Conservation (phyloP, 257 asterid genomes). For the Solanum clarkiae region DNA sequence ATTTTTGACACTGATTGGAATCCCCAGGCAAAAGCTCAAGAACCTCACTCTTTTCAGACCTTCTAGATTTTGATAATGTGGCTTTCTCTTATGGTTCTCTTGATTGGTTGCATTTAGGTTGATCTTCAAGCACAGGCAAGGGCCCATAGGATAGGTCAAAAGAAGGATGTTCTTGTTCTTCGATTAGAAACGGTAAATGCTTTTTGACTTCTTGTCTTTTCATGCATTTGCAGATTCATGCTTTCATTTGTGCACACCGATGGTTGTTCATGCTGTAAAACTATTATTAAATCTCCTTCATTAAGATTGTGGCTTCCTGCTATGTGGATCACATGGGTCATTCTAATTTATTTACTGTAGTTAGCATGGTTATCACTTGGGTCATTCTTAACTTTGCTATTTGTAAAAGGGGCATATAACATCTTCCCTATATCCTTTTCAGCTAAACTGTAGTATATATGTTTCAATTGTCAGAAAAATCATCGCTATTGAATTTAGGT, state of each 20-base stretch:
- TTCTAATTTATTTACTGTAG: background rate
- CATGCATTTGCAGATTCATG: background rate
- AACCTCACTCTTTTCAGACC: background rate
- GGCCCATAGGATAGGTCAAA: slow-evolving; percentile 99
- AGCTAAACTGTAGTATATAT: background rate
- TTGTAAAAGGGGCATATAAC: slow-evolving; percentile 56
- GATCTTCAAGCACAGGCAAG: slow-evolving; percentile 99
- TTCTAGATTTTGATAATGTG: background rate
- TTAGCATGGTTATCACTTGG: background rate
- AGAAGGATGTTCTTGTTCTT: slow-evolving; percentile 96
- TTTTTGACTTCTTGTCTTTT: background rate
- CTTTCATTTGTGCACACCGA: background rate
- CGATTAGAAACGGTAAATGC: slow-evolving; percentile 85
- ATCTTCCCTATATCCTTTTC: background rate
- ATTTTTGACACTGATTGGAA: slow-evolving; percentile 99
- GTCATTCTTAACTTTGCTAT: slow-evolving; percentile 40
- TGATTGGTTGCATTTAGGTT: slow-evolving; percentile 48
- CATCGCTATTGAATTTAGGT: background rate
- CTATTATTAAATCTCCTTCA: background rate
- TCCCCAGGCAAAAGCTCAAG: slow-evolving; percentile 61
- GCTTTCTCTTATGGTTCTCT: background rate
- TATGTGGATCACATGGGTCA: background rate
- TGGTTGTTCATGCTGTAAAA: background rate
- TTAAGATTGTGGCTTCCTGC: background rate
- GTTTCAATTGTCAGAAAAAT: background rate